These are phyloP conservation scores for Fusarium drepaniforme DNA, from an alignment of 2,329 filamentous ascomycete species.

Conservation along the genomic window DNA sequence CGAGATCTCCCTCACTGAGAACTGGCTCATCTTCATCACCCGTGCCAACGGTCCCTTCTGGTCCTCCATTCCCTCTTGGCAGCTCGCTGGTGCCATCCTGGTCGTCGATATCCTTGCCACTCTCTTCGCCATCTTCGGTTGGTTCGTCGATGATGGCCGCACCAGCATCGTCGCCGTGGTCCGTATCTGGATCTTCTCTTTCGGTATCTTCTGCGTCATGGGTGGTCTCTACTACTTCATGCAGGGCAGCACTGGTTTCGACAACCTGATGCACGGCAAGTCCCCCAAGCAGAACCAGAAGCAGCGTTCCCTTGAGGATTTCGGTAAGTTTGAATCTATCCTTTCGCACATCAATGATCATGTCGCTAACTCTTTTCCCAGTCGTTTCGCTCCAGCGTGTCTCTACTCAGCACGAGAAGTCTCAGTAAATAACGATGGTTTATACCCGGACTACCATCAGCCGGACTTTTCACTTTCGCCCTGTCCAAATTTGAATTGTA, in stretches of 20 bases:
- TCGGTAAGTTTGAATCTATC: constrained; percentile 71
- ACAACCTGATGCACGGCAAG: constrained; percentile 95
- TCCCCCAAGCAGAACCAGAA: constrained; percentile 84
- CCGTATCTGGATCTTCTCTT: constrained; percentile 91
- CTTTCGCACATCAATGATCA: constrained; percentile 1
- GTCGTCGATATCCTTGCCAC: constrained; percentile 87
- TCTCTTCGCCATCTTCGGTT: constrained; percentile 87
- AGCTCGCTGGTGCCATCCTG: constrained; percentile 82
- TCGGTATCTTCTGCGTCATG: constrained; percentile 89
- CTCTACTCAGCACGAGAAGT: constrained; percentile 93
- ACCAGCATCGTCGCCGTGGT: constrained; percentile 88
- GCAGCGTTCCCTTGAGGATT: constrained; percentile 89
- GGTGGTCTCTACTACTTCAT: constrained; percentile 81
- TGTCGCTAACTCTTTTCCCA: constrained; percentile 66
- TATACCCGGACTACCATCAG: constrained; percentile 54
- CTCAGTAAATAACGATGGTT: constrained; percentile 67
- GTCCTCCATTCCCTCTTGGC: constrained; percentile 90
- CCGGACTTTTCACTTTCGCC: constrained; percentile 54
- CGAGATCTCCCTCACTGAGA: constrained; percentile 90
- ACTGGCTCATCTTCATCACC: constrained; percentile 97
- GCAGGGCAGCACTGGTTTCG: constrained; percentile 83
- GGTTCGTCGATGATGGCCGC: constrained; percentile 73
- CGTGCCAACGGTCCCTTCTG: constrained; percentile 94
- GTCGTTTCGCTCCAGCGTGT: constrained; percentile 92
- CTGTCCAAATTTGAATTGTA: constrained; percentile 57